Conservation (phyloP, 78 protist species). For the Dictyostelium brefeldianum region DNA sequence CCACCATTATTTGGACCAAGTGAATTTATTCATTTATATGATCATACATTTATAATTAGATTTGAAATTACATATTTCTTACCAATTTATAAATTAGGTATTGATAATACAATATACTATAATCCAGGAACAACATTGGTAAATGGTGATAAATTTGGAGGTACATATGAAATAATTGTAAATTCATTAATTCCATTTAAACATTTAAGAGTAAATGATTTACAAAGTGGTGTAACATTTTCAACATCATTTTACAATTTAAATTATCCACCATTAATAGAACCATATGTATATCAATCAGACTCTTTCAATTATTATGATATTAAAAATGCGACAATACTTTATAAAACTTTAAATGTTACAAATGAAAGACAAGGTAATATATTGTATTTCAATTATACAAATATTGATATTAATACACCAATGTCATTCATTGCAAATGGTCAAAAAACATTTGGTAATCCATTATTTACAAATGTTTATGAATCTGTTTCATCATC, state of each 20-base stretch:
- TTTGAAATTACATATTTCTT: neutral
- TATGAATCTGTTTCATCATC: too few species aligned
- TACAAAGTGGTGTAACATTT: too few species aligned
- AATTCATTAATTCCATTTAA: too few species aligned
- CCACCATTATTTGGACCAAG: neutral
- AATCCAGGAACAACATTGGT: neutral
- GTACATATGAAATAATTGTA: neutral
- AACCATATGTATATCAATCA: too few species aligned
- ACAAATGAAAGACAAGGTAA: neutral
- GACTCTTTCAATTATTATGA: neutral
- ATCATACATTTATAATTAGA: neutral
- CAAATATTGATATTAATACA: neutral
- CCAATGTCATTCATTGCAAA: neutral
- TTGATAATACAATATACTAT: neutral
- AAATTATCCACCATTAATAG: too few species aligned
- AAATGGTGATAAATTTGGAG: neutral
- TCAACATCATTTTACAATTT: too few species aligned
- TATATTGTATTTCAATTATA: slow-evolving; percentile 4
- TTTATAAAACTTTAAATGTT: neutral
- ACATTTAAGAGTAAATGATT: too few species aligned
- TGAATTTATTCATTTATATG: neutral
- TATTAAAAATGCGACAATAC: neutral
- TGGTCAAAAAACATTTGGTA: too few species aligned
- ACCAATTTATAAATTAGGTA: neutral
- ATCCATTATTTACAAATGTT: too few species aligned